A percentile compares a stretch with the other conserved stretches of the same genome.
Conservation (phyloP, 176 grass and related monocot species). For the Zoysia japonica region DNA sequence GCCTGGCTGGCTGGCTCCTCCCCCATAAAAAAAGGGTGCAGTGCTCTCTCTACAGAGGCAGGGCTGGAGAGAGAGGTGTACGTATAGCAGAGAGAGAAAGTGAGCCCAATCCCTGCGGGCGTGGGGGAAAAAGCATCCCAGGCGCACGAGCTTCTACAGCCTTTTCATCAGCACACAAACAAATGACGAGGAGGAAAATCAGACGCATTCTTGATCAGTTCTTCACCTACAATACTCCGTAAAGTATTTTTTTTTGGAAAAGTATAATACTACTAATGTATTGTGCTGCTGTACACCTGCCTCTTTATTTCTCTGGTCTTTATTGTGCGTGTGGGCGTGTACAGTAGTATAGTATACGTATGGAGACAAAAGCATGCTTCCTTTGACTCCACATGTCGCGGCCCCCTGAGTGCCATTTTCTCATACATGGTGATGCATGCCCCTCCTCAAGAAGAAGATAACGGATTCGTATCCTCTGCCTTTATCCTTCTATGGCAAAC, state of each 20-base stretch:
- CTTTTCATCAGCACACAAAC: slow-evolving; percentile 28
- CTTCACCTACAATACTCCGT: slow-evolving; percentile 23
- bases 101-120: slow-evolving; percentile 52
- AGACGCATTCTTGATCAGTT: slow-evolving; percentile 12
- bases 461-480: no score
- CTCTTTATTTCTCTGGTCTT: slow-evolving; percentile 23
- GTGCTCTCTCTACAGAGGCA: slow-evolving; percentile 40
- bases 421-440: slow-evolving; percentile 54
- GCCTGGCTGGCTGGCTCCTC: slow-evolving; percentile 24
- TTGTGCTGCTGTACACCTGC: not conserved
- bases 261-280: not conserved
- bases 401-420: slow-evolving; percentile 72
- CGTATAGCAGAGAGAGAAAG: slow-evolving; percentile 20
- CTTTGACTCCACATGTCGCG: slow-evolving; percentile 46
- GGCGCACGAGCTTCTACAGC: slow-evolving; percentile 58
- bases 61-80: slow-evolving; percentile 7
- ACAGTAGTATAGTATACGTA: not conserved
- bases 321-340: slow-evolving; percentile 11
- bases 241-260: not conserved
- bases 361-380: slow-evolving; percentile 47
- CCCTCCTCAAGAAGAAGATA: slow-evolving; percentile 38
- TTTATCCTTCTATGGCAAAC: no score
- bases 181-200: slow-evolving; percentile 29
- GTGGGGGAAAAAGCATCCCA: slow-evolving; percentile 75
- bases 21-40: slow-evolving; percentile 60